phyloP scores from a whole-genome alignment of 1,284 basidiomycete species.

The Heterobasidion parviporum region DNA sequence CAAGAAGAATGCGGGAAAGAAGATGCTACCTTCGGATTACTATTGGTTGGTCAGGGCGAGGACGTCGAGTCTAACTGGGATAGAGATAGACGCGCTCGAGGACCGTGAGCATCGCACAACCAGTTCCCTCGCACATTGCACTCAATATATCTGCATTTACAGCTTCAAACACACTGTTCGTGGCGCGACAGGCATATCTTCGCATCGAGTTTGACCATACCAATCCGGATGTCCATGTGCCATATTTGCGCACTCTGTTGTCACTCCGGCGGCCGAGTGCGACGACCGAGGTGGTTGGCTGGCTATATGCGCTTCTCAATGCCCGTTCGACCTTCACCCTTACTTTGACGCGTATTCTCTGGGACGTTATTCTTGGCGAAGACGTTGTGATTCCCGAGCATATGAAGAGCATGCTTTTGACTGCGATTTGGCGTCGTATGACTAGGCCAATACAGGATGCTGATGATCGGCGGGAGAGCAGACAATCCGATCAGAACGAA shows the following conservation, averaged over 20 bases:
- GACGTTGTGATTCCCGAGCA: neutral
- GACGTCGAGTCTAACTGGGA: neutral
- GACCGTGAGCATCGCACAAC: slow-evolving; percentile 3
- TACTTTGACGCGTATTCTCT: slow-evolving; percentile 20
- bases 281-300: slow-evolving; percentile 5
- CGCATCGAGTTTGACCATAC: slow-evolving; percentile 4
- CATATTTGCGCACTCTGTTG: slow-evolving; percentile 17
- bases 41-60: slow-evolving; percentile 12
- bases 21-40: slow-evolving; percentile 4
- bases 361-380: slow-evolving; percentile 15
- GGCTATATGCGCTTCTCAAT: slow-evolving; percentile 11
- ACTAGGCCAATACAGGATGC: neutral
- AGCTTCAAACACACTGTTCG: slow-evolving; percentile 9
- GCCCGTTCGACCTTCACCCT: slow-evolving; percentile 11
- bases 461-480: neutral
- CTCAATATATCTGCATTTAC: slow-evolving; percentile 12
- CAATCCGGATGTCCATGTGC: slow-evolving; percentile 15
- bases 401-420: slow-evolving; percentile 3
- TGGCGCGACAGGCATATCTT: slow-evolving; percentile 18
- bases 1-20: slow-evolving; percentile 7
- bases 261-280: slow-evolving; percentile 3
- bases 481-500: neutral
- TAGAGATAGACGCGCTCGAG: slow-evolving; percentile 7
- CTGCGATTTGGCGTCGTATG: slow-evolving; percentile 5
- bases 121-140: slow-evolving; percentile 2